A percentile compares a stretch with the other conserved stretches of the same genome.
Conservation (phyloP, 2,329 filamentous ascomycete species). For the Hypoxylon sp. region DNA sequence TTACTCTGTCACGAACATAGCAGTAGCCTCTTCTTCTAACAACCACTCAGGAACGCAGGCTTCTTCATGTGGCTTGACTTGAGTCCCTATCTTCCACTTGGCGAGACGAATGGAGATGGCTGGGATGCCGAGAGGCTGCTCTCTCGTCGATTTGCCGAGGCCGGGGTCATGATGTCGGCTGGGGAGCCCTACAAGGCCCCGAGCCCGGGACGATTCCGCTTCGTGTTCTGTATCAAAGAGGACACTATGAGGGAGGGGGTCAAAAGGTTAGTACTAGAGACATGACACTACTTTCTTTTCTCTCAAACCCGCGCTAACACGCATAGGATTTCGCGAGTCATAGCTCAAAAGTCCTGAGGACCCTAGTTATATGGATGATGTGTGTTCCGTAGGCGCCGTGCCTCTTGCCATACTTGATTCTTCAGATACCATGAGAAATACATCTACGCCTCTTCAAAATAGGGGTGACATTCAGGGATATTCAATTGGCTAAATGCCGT, state of each 20-base stretch:
- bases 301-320: neutral
- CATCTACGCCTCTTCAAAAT: too few relatives aligned
- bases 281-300: neutral
- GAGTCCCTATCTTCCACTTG: constrained; percentile 23
- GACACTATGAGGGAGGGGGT: constrained; percentile 29
- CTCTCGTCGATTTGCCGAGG: constrained; percentile 21
- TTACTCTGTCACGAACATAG: neutral
- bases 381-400: neutral
- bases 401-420: too few relatives aligned
- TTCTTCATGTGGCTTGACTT: constrained; percentile 38
- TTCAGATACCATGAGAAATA: too few relatives aligned
- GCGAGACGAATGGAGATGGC: constrained; percentile 32
- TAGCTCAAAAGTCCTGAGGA: neutral
- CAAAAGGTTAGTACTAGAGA: constrained; percentile 22
- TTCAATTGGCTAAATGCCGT: too few relatives aligned
- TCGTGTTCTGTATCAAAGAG: constrained; percentile 34
- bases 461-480: too few relatives aligned
- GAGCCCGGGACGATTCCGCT: constrained; percentile 29
- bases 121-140: constrained; percentile 36
- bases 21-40: neutral
- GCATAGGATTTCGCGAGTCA: constrained; percentile 14
- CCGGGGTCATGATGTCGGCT: constrained; percentile 32
- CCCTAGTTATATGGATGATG: neutral
- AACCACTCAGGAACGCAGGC: constrained; percentile 29
- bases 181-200: constrained; percentile 30